Evolutionary conservation across 2,329 filamentous ascomycete species (phyloP).

Genomic region (Tolypocladium capitatum): DNA sequence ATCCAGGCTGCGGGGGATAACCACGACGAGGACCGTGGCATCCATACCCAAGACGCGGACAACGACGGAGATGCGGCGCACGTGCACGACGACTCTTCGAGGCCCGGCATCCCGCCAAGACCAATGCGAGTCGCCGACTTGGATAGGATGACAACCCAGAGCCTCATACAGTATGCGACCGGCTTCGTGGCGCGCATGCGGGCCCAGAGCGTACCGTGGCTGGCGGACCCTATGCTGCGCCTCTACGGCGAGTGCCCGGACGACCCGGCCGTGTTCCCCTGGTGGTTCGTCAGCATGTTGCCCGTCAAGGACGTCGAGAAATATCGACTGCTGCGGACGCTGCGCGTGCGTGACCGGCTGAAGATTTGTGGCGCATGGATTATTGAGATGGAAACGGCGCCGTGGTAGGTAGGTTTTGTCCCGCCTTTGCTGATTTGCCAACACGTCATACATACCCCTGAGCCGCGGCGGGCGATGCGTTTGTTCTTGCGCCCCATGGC

Average conservation of each 20-base stretch:
- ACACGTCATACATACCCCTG: not conserved
- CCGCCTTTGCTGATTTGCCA: not conserved
- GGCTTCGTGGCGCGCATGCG: constrained; percentile 60
- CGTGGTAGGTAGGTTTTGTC: constrained; percentile 53
- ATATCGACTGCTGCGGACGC: constrained; percentile 59
- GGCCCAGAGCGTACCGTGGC: constrained; percentile 56
- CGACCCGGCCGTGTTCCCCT: constrained; percentile 68
- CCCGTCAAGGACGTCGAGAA: constrained; percentile 69
- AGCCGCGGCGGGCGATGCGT: too few species aligned
- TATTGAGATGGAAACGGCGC: constrained; percentile 51
- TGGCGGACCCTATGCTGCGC: constrained; percentile 56
- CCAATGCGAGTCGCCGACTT: constrained; percentile 4
- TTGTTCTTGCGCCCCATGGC: not conserved
- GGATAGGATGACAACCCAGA: constrained; percentile 49
- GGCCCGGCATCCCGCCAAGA: not conserved
- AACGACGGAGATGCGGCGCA: not conserved
- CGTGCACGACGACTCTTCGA: not conserved
- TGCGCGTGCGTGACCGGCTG: constrained; percentile 64
- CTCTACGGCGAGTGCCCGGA: constrained; percentile 67
- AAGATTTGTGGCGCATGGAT: constrained; percentile 79
- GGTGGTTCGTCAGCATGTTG: constrained; percentile 79
- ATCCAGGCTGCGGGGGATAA: not conserved
- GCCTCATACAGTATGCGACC: constrained; percentile 51
- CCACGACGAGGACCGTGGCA: too few species aligned
- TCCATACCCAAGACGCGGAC: not conserved